Evolutionary conservation across 192 early-diverging fungal species (phyloP), one percentile per base, ranked within the genome.

Genomic region (Chytriomyces sp.): DNA sequence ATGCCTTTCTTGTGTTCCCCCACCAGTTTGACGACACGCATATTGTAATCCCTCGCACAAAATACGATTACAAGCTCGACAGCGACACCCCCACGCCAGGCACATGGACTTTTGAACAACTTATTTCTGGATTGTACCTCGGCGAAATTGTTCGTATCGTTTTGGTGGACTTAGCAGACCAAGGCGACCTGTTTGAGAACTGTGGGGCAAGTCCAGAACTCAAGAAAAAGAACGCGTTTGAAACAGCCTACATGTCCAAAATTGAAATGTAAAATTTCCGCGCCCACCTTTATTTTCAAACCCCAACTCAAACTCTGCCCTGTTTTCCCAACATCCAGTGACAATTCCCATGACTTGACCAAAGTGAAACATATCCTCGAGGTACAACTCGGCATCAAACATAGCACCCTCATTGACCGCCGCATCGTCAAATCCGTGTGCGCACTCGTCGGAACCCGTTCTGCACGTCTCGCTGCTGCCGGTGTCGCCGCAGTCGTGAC

Each of bases 81-180:
- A 82, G 87, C 65, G 86, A 87, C 66, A 91, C 92, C 47, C 80
- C 85, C 43, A 92, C 92, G 73, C 94, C 95, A 43, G 89, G 91
- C 72, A 87, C 92, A 83, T 96, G 97, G 81, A 90, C 90, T 13
- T 97, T 92, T 84, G 97, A 99, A 85, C 98, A 98, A 85, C 94
- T 96, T 91, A 92, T 98, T 68, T 95, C 94, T 45, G 97, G 97
- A 76, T 86, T 93, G 80, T 99, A 97, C 77, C 82, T 99, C 76
- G 96, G 96, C 71, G 97, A 99, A 83, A 83, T 98, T 35, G 91
- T 91, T 3, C 91, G 97, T 48, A 82, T 94, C 77, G 86, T 92
- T 45, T 70, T 93, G 49, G 79, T 96, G 45, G 95, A 97, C 83
- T 88, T 97, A 75, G 89, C 92, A 61, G 83, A 93, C 70, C 90